These are phyloP conservation scores for Chiua virens DNA, from an alignment of 768 basidiomycete genomes.

Conservation along the genomic window DNA sequence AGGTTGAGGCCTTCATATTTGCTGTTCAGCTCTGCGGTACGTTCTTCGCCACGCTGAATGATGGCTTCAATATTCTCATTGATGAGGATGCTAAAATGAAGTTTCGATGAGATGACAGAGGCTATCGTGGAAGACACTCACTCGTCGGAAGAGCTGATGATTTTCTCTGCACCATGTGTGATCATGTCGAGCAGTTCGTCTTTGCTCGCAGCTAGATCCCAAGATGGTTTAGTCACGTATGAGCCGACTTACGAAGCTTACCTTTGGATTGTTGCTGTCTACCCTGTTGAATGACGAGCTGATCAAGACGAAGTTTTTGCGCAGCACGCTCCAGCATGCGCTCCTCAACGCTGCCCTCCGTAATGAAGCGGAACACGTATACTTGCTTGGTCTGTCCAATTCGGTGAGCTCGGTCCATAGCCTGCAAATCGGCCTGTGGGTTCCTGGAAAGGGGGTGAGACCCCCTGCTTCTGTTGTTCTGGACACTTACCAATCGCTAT, in stretches of 20 bases:
- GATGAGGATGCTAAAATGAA: constrained; percentile 55
- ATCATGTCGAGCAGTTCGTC: constrained; percentile 99
- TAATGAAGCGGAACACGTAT: constrained; percentile 95
- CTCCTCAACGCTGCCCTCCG: constrained; percentile 94
- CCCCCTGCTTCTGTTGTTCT: background rate
- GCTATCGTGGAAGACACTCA: constrained; percentile 35
- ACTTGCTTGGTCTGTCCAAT: constrained; percentile 98
- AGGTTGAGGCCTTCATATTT: constrained; percentile 92
- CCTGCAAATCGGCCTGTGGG: constrained; percentile 97
- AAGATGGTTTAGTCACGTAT: background rate
- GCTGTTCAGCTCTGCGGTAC: constrained; percentile 82
- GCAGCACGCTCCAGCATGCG: constrained; percentile 93
- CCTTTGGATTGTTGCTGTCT: constrained; percentile 80
- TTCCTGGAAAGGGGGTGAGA: constrained; percentile 58
- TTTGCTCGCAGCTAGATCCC: constrained; percentile 76
- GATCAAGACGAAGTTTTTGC: constrained; percentile 92
- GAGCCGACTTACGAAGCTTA: constrained; percentile 32
- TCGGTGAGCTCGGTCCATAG: constrained; percentile 97
- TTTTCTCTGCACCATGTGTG: constrained; percentile 94
- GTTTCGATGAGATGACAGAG: background rate
- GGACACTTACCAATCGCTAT: constrained; percentile 84
- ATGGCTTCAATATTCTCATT: constrained; percentile 94
- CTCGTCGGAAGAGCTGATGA: constrained; percentile 81
- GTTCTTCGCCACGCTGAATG: constrained; percentile 87
- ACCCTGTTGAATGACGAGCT: constrained; percentile 96